Evolutionary conservation across 306 rosid species (phyloP).

Genomic region (Macrotyloma uniflorum): DNA sequence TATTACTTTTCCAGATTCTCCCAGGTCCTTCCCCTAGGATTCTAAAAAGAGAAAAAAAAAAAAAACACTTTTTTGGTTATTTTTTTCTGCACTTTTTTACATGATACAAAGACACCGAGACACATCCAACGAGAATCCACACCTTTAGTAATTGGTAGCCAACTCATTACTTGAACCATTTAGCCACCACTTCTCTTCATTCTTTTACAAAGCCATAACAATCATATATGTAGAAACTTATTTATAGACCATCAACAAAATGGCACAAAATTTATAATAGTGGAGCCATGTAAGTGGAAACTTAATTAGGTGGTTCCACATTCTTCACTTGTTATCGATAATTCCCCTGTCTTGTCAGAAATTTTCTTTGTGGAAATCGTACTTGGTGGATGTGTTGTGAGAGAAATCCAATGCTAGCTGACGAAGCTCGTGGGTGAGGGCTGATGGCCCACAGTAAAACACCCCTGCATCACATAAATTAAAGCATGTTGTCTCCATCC

Average conservation of each 20-base stretch:
- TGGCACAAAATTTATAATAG: background rate
- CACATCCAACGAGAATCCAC: constrained; percentile 10
- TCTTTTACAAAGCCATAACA: constrained; percentile 29
- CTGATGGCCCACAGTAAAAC: constrained; percentile 63
- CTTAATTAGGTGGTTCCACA: constrained; percentile 3
- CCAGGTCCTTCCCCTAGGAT: background rate
- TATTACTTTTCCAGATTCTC: constrained; percentile 7
- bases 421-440: constrained; percentile 47
- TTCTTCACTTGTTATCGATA: background rate
- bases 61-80: background rate
- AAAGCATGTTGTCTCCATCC: constrained; percentile 35
- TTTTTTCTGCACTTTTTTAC: constrained; percentile 29
- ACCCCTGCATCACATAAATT: constrained; percentile 55
- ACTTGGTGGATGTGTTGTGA: constrained; percentile 60
- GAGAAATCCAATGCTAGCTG: constrained; percentile 61
- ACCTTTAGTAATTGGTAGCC: constrained; percentile 29
- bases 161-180: constrained; percentile 17
- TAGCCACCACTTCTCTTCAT: background rate
- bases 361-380: constrained; percentile 64
- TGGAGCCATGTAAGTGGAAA: constrained; percentile 24
- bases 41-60: background rate
- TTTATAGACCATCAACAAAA: constrained; percentile 15
- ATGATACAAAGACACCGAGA: background rate
- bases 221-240: constrained; percentile 7
- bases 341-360: constrained; percentile 43